Percentiles rank a stretch among this genome's conserved stretches.
Evolutionary conservation across 495 filamentous ascomycete species (phyloP).

Genomic region (Hypoxylon trugodes): DNA sequence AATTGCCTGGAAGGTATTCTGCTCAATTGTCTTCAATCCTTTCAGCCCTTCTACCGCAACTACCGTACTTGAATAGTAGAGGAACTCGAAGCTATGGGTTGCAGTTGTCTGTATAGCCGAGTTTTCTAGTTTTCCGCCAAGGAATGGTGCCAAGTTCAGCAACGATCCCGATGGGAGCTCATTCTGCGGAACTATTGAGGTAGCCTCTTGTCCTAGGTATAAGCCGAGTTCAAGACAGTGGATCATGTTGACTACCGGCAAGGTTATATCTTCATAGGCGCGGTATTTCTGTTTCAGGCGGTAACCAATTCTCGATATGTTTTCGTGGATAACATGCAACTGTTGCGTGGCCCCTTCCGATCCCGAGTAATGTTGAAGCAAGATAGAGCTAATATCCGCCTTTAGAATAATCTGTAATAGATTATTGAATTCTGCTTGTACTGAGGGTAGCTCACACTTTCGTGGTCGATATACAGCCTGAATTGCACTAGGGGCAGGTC

Average conservation of each 20-base stretch:
- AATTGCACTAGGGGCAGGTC: conserved; percentile 63
- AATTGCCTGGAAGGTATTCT: conserved; percentile 62
- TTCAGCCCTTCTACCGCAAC: conserved; percentile 51
- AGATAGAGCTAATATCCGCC: conserved; percentile 57
- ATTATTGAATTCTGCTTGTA: conserved; percentile 85
- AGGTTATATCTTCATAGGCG: conserved; percentile 83
- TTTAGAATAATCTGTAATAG: conserved; percentile 71
- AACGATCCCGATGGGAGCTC: conserved; percentile 48
- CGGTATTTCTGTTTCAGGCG: conserved; percentile 73
- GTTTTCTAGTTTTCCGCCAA: conserved; percentile 57
- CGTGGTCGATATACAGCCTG: conserved; percentile 72
- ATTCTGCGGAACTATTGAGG: conserved; percentile 36
- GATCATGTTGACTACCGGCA: conserved; percentile 81
- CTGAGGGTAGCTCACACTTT: conserved; percentile 68
- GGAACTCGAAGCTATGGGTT: conserved; percentile 58
- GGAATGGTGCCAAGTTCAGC: conserved; percentile 67
- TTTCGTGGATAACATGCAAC: conserved; percentile 69
- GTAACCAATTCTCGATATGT: conserved; percentile 71
- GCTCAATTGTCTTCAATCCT: conserved; percentile 47
- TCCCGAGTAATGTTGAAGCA: conserved; percentile 36
- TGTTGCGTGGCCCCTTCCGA: conserved; percentile 51
- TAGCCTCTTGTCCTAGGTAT: conserved; percentile 61
- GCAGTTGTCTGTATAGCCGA: conserved; percentile 33
- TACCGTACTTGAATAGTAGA: conserved; percentile 50
- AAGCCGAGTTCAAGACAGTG: conserved; percentile 81